Conservation (phyloP, 345 rosid species). For the Excoecaria cochinchinensis region DNA sequence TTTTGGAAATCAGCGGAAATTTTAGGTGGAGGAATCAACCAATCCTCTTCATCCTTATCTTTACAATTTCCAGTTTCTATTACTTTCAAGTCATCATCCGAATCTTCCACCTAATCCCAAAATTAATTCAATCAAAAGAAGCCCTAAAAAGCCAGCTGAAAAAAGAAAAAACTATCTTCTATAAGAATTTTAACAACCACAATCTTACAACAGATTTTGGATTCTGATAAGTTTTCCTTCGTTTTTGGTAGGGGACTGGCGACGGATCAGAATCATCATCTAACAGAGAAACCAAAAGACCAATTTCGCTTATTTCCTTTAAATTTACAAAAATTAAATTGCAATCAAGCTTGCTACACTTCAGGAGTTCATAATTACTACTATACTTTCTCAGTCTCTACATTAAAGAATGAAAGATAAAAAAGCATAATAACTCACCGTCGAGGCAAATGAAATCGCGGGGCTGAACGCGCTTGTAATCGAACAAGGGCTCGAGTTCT, state of each 20-base stretch:
- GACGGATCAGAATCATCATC: conserved; percentile 31
- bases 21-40: conserved; percentile 71
- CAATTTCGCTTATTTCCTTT: not conserved
- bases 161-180: not conserved
- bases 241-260: conserved; percentile 17
- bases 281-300: conserved; percentile 5
- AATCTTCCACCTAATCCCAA: conserved; percentile 28
- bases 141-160: not conserved
- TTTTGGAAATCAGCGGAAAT: conserved; percentile 25
- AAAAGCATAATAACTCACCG: conserved; percentile 30
- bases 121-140: not conserved
- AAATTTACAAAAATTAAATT: not conserved
- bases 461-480: conserved; percentile 75
- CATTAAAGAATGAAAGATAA: not conserved
- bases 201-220: conserved; percentile 25
- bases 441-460: conserved; percentile 41
- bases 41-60: conserved; percentile 55
- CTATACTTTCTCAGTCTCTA: too few relatives aligned
- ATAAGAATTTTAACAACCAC: not conserved
- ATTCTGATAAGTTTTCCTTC: conserved; percentile 17
- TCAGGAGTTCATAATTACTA: not conserved
- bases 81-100: conserved; percentile 38
- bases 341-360: not conserved
- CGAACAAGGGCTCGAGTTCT: conserved; percentile 76
- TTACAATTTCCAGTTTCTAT: conserved; percentile 27